These are phyloP conservation scores for Elymus sibiricus DNA, from an alignment of 176 grass and related monocot species.

Conservation along the genomic window DNA sequence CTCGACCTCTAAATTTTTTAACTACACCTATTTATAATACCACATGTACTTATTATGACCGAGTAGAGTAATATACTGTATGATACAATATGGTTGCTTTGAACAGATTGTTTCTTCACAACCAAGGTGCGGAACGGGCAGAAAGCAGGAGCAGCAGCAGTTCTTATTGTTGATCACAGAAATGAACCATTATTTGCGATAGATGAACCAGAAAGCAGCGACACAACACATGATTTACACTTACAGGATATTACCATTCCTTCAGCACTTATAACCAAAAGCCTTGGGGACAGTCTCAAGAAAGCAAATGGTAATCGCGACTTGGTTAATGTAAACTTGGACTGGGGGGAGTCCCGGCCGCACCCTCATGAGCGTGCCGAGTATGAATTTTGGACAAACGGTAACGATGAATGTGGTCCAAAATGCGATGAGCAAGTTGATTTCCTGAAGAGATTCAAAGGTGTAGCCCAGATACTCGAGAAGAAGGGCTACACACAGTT, in stretches of 20 bases:
- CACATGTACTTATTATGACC: too few species aligned
- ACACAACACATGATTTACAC: constrained; percentile 34
- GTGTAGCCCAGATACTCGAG: too few species aligned
- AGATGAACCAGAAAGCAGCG: constrained; percentile 54
- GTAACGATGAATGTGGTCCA: constrained; percentile 83
- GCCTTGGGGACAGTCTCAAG: constrained; percentile 62
- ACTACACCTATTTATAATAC: too few species aligned
- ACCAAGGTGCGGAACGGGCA: constrained; percentile 80
- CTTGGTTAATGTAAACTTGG: constrained; percentile 85
- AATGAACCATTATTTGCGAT: constrained; percentile 77
- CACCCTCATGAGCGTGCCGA: constrained; percentile 79
- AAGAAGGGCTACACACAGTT: too few species aligned
- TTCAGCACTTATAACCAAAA: constrained; percentile 70
- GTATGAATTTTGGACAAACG: constrained; percentile 86
- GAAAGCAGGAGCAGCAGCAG: constrained; percentile 64
- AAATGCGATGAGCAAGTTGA: constrained; percentile 29
- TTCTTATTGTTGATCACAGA: constrained; percentile 70
- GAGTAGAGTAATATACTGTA: not conserved
- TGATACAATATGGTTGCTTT: not conserved
- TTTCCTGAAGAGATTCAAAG: too few species aligned
- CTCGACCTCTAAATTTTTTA: too few species aligned
- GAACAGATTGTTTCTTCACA: constrained; percentile 71
- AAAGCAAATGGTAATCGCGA: constrained; percentile 51
- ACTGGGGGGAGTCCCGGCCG: constrained; percentile 83
- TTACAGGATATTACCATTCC: constrained; percentile 66